Evolutionary conservation across 371 early-diverging fungal species (phyloP).

Genomic region (Sporodiniella umbellata): DNA sequence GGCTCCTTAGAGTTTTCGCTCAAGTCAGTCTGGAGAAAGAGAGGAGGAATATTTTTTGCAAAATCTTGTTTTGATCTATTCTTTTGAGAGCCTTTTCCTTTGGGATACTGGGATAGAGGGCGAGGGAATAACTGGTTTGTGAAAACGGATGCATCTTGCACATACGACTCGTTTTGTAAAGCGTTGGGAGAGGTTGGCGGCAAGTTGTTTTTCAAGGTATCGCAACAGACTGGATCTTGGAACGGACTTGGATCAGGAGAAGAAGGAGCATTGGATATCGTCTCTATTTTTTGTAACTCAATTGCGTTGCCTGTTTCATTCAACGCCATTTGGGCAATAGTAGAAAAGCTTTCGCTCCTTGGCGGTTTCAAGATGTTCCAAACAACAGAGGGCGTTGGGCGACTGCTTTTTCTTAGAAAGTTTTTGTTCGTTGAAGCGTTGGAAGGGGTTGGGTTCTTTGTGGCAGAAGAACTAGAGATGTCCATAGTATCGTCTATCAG

Average conservation of each 20-base stretch:
- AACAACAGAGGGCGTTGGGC: background rate
- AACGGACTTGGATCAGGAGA: background rate
- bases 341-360: background rate
- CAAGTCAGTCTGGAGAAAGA: no score
- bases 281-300: background rate
- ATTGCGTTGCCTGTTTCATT: background rate
- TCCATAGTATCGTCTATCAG: background rate
- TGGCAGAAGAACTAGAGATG: background rate
- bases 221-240: background rate
- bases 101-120: background rate
- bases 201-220: background rate
- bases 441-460: background rate
- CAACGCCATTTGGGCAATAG: background rate
- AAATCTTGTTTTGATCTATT: no score
- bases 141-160: background rate
- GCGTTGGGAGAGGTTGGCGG: background rate
- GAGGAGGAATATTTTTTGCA: no score
- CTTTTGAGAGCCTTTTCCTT: background rate
- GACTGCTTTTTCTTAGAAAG: background rate
- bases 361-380: background rate
- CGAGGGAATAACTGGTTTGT: slow-evolving; percentile 2
- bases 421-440: background rate
- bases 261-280: background rate
- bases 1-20: no score
- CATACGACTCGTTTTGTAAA: background rate